phyloP scores from a whole-genome alignment of 2,329 filamentous ascomycete genomes.

The Beauveria medogensis region DNA sequence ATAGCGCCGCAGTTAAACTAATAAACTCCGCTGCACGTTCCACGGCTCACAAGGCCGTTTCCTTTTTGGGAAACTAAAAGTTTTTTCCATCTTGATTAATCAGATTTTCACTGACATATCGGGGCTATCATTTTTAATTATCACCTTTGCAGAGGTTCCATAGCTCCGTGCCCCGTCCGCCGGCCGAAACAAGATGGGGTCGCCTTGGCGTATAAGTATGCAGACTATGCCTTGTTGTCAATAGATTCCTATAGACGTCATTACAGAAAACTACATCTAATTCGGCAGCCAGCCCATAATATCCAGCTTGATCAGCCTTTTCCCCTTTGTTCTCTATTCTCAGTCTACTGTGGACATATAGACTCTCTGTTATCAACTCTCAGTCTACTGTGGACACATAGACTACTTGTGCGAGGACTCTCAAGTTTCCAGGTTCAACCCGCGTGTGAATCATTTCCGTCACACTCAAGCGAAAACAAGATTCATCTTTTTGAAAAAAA shows the following conservation, averaged over 20 bases:
- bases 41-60: background rate
- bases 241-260: background rate
- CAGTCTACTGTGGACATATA: no score
- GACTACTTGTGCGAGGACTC: no score
- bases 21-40: background rate
- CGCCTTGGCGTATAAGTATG: background rate
- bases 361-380: no score
- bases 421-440: no score
- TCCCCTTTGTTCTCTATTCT: no score
- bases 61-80: background rate
- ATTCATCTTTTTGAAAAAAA: no score
- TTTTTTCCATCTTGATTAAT: background rate
- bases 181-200: background rate
- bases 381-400: no score
- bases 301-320: background rate
- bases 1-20: background rate
- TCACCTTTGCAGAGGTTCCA: background rate
- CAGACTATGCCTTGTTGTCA: background rate
- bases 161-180: background rate
- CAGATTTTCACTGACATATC: background rate
- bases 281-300: background rate
- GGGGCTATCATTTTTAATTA: background rate
- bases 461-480: no score
- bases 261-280: background rate
- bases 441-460: no score